phyloP scores from a whole-genome alignment of 768 basidiomycete genomes.

The Lactifluus pinguis region DNA sequence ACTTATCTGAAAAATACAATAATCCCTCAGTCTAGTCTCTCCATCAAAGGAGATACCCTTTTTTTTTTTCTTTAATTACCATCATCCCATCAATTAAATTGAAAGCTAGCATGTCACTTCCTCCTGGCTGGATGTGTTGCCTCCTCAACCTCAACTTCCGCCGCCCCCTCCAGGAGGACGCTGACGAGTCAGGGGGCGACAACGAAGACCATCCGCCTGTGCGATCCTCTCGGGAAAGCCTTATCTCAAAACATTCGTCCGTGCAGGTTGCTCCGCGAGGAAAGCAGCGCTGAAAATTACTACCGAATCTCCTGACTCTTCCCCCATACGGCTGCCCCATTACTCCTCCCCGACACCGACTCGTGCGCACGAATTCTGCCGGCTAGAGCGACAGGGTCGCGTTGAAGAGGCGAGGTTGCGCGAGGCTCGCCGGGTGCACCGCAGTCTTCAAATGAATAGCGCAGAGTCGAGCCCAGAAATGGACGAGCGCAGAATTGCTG shows the following conservation, averaged over 20 bases:
- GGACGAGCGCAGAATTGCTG: background rate
- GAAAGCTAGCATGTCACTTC: no score
- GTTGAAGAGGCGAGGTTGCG: conserved; percentile 12
- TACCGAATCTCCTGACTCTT: conserved; percentile 3
- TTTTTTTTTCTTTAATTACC: no score
- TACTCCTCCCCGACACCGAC: conserved; percentile 23
- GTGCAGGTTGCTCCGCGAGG: background rate
- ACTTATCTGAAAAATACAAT: no score
- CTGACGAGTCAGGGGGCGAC: conserved; percentile 2
- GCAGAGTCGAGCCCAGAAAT: background rate
- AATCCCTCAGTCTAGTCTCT: no score
- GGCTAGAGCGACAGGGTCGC: conserved; percentile 10
- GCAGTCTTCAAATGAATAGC: background rate
- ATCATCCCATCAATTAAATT: no score
- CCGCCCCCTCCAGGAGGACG: no score
- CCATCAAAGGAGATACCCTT: no score
- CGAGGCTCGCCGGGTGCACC: conserved; percentile 6
- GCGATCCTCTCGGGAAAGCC: background rate
- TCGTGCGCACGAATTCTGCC: conserved; percentile 18
- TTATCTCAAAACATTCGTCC: background rate
- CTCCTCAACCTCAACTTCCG: no score
- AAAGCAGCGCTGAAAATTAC: conserved; percentile 3
- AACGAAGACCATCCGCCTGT: background rate
- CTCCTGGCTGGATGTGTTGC: no score
- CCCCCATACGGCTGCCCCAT: background rate